Evolutionary conservation across 805 yeast species (phyloP), one percentile per base, ranked within the genome.

Genomic region (Pichia deserticola): DNA sequence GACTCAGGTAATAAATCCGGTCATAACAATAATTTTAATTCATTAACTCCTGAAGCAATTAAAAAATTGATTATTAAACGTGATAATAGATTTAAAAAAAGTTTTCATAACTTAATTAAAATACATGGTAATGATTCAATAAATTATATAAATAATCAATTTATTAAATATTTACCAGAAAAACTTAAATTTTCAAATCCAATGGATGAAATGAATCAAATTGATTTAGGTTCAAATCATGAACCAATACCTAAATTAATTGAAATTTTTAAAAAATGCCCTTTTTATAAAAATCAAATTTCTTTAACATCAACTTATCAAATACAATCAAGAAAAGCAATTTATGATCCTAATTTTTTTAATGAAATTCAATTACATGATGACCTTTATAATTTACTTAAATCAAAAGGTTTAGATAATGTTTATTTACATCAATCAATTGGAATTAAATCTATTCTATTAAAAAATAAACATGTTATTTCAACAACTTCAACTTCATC

Each of bases 401-500:
- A n/a, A 5, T 64, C 71, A 9, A 74, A 73, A 52, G 75, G 74
- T 1, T 74, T 81, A 9, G 71, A 74, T 0, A 61, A 69, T 6
- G 75, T 92, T 36, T 93, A 89, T 63, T 63, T 79, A 0, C 99
- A 93, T 67, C 99, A 93, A 63, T 79, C 86, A 1, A 76, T 78
- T 45, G 97, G 97, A 0, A 63, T 90, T 2, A 54, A 54, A 42
- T 75, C 82, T 48, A 75, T 82, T 0, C 65, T 86, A 27, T 48
- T 78, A 44, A 57, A 67, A 0, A 80, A 81, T 0, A 71, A 77
- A 44, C 82, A 90, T 65, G 89, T 89, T 5, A 86, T 93, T 40
- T 82, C 90, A 3, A 83, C 96, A n/a, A 93, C 99, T 0, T 81
- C 97, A 0, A 93, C 99, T 0, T 89, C 97, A 0, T 89, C 97